A percentile compares a stretch with the other conserved stretches of the same genome.
These are phyloP conservation scores for Myriosclerotinia duriaeana DNA, from an alignment of 2,329 filamentous ascomycete species.

Conservation along the genomic window DNA sequence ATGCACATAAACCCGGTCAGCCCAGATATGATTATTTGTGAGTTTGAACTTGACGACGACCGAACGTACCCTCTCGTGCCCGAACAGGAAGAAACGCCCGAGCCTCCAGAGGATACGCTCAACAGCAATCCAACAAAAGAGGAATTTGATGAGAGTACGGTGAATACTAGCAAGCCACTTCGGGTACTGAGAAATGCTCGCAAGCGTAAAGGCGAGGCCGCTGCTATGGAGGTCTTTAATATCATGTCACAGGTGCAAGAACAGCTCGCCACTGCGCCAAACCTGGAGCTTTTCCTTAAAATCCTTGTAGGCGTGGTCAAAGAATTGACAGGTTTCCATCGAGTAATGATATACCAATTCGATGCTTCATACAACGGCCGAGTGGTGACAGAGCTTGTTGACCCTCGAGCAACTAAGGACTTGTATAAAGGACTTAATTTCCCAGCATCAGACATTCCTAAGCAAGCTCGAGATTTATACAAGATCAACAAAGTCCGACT, in stretches of 20 bases:
- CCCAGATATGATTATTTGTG: slow-evolving; percentile 74
- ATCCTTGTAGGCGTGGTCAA: slow-evolving; percentile 83
- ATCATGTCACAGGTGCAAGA: slow-evolving; percentile 92
- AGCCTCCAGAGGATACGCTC: slow-evolving; percentile 71
- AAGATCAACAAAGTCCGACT: slow-evolving; percentile 86
- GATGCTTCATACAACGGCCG: slow-evolving; percentile 79
- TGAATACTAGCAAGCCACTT: slow-evolving; percentile 73
- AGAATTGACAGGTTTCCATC: slow-evolving; percentile 85
- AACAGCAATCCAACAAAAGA: slow-evolving; percentile 69
- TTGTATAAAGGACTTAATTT: slow-evolving; percentile 87
- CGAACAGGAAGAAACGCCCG: slow-evolving; percentile 56
- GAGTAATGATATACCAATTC: slow-evolving; percentile 92
- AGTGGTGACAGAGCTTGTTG: slow-evolving; percentile 83
- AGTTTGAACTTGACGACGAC: slow-evolving; percentile 86
- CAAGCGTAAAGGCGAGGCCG: slow-evolving; percentile 62
- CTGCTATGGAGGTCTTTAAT: slow-evolving; percentile 86
- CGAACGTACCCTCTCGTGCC: slow-evolving; percentile 65
- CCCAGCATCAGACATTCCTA: slow-evolving; percentile 84
- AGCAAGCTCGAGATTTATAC: slow-evolving; percentile 84
- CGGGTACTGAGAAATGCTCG: slow-evolving; percentile 72
- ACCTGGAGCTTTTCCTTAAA: slow-evolving; percentile 72
- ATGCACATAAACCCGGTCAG: slow-evolving; percentile 72
- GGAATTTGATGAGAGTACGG: slow-evolving; percentile 73
- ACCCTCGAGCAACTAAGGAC: slow-evolving; percentile 75
- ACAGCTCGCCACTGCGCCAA: slow-evolving; percentile 71